Percentiles rank a stretch among this genome's conserved stretches.
Evolutionary conservation across 495 filamentous ascomycete genomes (phyloP).

Genomic region (Penicillium bovifimosum): DNA sequence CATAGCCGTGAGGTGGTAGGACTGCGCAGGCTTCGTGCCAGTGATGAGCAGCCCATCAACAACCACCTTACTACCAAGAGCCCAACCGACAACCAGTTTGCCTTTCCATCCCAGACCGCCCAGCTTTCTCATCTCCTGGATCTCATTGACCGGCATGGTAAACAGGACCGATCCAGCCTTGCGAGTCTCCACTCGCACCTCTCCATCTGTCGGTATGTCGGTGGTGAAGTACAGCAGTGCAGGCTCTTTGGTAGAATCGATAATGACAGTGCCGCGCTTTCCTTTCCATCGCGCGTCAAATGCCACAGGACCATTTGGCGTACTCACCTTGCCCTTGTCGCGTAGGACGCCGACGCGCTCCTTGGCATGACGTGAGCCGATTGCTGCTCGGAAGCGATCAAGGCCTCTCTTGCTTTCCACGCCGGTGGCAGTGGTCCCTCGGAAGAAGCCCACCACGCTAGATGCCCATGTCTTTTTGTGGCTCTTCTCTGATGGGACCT

Average conservation of each 20-base stretch:
- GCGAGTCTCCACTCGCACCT: conserved; percentile 35
- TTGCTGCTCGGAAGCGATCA: conserved; percentile 60
- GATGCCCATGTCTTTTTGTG: conserved; percentile 39
- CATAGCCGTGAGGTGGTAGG: conserved; percentile 64
- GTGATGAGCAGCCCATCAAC: conserved; percentile 70
- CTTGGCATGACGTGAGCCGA: conserved; percentile 57
- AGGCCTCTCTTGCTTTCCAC: conserved; percentile 64
- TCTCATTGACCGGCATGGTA: conserved; percentile 50
- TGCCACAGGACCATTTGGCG: conserved; percentile 57
- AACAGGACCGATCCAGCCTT: conserved; percentile 35
- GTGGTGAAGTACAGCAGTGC: conserved; percentile 43
- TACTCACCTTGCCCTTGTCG: conserved; percentile 28
- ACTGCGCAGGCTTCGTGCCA: conserved; percentile 46
- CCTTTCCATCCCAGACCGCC: conserved; percentile 87
- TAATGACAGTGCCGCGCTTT: conserved; percentile 64
- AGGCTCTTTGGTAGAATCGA: conserved; percentile 48
- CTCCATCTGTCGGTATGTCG: conserved; percentile 24
- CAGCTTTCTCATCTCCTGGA: conserved; percentile 69
- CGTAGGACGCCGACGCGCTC: conserved; percentile 66
- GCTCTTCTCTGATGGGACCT: not conserved
- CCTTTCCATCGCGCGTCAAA: conserved; percentile 71
- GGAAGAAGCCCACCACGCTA: conserved; percentile 61
- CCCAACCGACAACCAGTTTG: conserved; percentile 80
- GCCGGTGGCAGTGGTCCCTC: conserved; percentile 57
- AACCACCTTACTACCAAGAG: conserved; percentile 63